Base-by-base conservation (phyloP, 495 filamentous ascomycete species). In the Trichoderma asperelloides region DNA sequence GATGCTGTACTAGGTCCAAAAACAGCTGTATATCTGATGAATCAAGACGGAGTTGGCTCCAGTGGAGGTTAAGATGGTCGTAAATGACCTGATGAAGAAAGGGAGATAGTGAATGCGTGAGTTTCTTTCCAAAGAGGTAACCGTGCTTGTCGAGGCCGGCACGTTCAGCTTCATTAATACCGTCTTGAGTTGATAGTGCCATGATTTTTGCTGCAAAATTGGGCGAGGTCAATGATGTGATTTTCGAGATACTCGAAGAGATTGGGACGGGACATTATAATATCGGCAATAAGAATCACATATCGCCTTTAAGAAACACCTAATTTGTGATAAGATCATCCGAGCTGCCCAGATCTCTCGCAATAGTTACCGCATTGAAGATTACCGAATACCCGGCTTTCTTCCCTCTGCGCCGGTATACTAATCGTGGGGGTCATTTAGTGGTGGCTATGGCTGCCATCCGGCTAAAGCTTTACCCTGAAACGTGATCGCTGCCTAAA, bases 1-100 rank as follows among this genome's bases (percentile, higher is more conserved):
- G 75, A 57, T 78, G 69, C 51, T 67, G 74, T 45, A 76, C 69
- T 23, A 78, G 62, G 8, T 69, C 40, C 37, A 78, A 67, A 63
- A 77, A 78, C 39, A 65, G 66, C 18, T 77, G 66, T 69, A 87
- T 85, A 69, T 83, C 79, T 6, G 76, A 74, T 0, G 83, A 84
- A 57, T 86, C 81, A 45, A 84, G 75, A 13, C 82, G 83, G 66
- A 86, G 79, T 70, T 90, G 86, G 49, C 76, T 80, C 84, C 87
- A 90, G 69, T 84, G 83, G 64, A 89, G 81, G 55, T 78, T 78
- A 11, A 89, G 75, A 5, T 76, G 71, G 43, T 78, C 74, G 80
- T 87, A 92, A 66, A 91, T 80, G 41, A 87, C 85, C 69, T 84
- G 76, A 74, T 91, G 89, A 13, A 92, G 81, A 21, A 87, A 81